Conservation (phyloP, 78 protist genomes). For the Tieghemostelium lacteum region DNA sequence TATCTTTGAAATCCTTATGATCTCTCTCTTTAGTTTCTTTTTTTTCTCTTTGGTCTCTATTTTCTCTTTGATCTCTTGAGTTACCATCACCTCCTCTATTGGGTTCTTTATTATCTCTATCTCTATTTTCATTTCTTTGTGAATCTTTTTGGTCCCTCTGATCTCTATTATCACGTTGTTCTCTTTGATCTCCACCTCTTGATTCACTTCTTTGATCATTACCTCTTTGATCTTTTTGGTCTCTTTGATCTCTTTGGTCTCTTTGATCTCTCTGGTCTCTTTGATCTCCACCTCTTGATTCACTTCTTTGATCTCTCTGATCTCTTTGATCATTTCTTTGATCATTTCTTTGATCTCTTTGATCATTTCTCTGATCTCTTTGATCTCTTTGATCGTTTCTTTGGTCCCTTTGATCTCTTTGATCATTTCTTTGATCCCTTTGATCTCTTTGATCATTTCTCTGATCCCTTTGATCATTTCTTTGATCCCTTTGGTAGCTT, state of each 20-base stretch:
- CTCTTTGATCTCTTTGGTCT: not conserved
- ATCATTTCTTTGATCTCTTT: slow-evolving; percentile 1
- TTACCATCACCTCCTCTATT: not conserved
- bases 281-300: not conserved
- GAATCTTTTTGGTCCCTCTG: not conserved
- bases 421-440: not conserved
- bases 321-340: slow-evolving; percentile 4
- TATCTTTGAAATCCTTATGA: not conserved
- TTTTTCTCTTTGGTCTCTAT: not conserved
- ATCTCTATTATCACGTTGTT: not conserved
- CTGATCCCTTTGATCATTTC: too few relatives aligned
- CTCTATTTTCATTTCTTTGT: not conserved
- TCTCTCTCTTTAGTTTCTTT: not conserved
- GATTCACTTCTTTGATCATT: not conserved
- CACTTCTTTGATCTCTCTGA: not conserved
- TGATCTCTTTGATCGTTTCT: too few relatives aligned
- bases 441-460: not conserved
- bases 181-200: not conserved
- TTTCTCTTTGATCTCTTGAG: not conserved
- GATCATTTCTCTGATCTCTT: not conserved
- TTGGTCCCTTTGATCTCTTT: not conserved
- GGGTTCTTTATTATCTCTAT: not conserved
- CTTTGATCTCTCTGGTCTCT: not conserved
- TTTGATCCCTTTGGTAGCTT: too few relatives aligned
- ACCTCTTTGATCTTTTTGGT: not conserved